Conservation (phyloP, 169 alveolate genomes). For the Cryptosporidium viatorum region DNA sequence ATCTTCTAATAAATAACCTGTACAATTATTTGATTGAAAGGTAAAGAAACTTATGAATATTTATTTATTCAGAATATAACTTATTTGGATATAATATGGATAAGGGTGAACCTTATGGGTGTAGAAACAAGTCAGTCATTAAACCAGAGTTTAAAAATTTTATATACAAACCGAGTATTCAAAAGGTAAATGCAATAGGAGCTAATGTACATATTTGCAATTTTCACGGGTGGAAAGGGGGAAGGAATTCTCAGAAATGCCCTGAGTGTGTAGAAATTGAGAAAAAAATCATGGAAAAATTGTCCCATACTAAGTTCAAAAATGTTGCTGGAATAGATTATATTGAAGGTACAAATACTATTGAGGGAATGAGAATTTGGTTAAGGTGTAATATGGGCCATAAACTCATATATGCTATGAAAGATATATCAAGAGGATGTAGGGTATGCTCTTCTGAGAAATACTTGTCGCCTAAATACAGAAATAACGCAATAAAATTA, state of each 20-base stretch:
- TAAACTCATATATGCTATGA: conserved; percentile 35
- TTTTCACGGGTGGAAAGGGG: conserved; percentile 75
- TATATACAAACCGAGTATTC: conserved; percentile 5
- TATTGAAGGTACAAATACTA: conserved; percentile 30
- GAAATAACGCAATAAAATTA: conserved; percentile 46
- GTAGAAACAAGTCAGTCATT: not conserved
- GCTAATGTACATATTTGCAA: conserved; percentile 2
- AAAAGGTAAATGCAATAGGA: conserved; percentile 8
- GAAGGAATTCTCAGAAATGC: conserved; percentile 41
- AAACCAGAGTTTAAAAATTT: conserved; percentile 5
- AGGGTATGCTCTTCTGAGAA: conserved; percentile 70
- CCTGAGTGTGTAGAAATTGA: conserved; percentile 72
- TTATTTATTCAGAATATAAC: not conserved
- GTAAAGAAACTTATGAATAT: conserved; percentile 16
- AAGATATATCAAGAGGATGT: conserved; percentile 59
- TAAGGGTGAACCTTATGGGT: conserved; percentile 28
- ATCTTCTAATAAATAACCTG: not conserved
- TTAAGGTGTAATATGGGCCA: conserved; percentile 72
- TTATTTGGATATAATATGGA: conserved; percentile 8
- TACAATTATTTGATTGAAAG: not conserved
- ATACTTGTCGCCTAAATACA: conserved; percentile 61
- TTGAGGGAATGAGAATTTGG: conserved; percentile 66
- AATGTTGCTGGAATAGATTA: conserved; percentile 44
- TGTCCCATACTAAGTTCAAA: conserved; percentile 8
- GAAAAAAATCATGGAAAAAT: conserved; percentile 14